A percentile compares a stretch with the other conserved stretches of the same genome.
These are phyloP conservation scores for Prunus persica DNA, from an alignment of 306 rosid species.

Conservation along the genomic window Prunus_persica_NCBIv2 NC_034013.1:2074501-2075000, in stretches of 20 bases:
- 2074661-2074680: too few relatives aligned
- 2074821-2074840: not conserved
- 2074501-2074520: too few relatives aligned
- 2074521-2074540: too few relatives aligned
- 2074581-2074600: too few relatives aligned
- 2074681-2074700: too few relatives aligned
- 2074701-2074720: not conserved
- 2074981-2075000: conserved; percentile 85
- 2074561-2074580: too few relatives aligned
- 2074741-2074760: not conserved
- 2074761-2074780: not conserved
- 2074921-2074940: conserved; percentile 96
- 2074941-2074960: conserved; percentile 96
- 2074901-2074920: conserved; percentile 94
- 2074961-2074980: conserved; percentile 91
- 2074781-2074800: not conserved
- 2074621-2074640: too few relatives aligned
- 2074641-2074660: too few relatives aligned
- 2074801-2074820: not conserved
- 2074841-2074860: not conserved
- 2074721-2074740: not conserved
- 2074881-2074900: conserved; percentile 97
- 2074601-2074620: too few relatives aligned
- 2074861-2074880: conserved; percentile 82
- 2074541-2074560: too few relatives aligned